Conservation (phyloP, 176 grass and related monocot species). For the Oryza meyeriana region DNA sequence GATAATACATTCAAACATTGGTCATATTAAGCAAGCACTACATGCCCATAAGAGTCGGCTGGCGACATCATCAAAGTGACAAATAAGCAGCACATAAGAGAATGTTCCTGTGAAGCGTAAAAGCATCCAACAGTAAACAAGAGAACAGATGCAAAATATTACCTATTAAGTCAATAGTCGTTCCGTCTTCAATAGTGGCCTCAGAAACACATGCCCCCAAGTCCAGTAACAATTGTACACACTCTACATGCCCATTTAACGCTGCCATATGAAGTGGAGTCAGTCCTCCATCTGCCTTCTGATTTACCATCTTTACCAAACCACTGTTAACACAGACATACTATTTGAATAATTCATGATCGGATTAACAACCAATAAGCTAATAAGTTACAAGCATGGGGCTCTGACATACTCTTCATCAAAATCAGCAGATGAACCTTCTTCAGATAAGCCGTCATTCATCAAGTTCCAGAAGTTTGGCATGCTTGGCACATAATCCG, state of each 20-base stretch:
- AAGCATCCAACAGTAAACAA: not conserved
- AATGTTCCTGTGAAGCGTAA: conserved; percentile 6
- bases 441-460: conserved; percentile 42
- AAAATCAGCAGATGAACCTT: conserved; percentile 53
- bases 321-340: conserved; percentile 37
- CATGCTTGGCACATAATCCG: conserved; percentile 75
- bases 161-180: conserved; percentile 92
- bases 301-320: conserved; percentile 58
- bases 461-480: conserved; percentile 50
- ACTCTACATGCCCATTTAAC: conserved; percentile 83
- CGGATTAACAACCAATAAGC: not conserved
- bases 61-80: not conserved
- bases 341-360: not conserved
- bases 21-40: conserved; percentile 16
- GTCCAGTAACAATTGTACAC: conserved; percentile 79
- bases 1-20: not conserved
- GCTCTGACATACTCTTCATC: conserved; percentile 52
- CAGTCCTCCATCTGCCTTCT: conserved; percentile 83
- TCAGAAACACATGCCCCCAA: conserved; percentile 74
- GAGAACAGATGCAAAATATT: conserved; percentile 24
- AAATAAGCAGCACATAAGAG: not conserved
- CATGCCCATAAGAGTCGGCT: not conserved
- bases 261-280: conserved; percentile 94
- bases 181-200: conserved; percentile 81
- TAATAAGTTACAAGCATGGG: not conserved